Conservation (phyloP, 2,329 filamentous ascomycete species). For the Alternaria sp. region DNA sequence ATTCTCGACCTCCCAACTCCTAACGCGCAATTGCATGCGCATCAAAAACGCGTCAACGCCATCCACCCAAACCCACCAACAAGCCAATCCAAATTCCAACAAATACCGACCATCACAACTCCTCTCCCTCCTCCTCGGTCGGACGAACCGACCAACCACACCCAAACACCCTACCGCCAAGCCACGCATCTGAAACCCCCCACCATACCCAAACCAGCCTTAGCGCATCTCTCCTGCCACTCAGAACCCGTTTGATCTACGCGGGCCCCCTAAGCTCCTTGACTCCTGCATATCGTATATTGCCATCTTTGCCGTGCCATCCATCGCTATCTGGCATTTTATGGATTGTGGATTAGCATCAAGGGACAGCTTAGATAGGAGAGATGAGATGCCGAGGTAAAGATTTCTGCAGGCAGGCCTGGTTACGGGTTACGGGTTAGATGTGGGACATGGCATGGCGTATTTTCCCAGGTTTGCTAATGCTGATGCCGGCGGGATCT, state of each 20-base stretch:
- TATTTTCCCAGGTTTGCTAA: not conserved
- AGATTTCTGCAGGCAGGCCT: not conserved
- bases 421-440: not conserved
- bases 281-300: slow-evolving; percentile 6
- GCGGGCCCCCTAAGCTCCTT: not conserved
- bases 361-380: not conserved
- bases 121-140: not conserved
- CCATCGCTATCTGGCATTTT: not conserved
- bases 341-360: not conserved
- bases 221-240: not conserved
- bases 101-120: not conserved
- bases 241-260: slow-evolving; percentile 16
- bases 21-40: not conserved
- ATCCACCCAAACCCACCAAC: not conserved
- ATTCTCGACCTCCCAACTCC: not conserved
- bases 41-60: not conserved
- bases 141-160: slow-evolving; percentile 4
- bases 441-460: not conserved
- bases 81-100: not conserved
- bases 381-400: not conserved
- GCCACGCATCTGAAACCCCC: slow-evolving; percentile 11
- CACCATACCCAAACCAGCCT: slow-evolving; percentile 1
- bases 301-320: not conserved
- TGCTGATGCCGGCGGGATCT: not conserved
- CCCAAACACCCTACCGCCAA: slow-evolving; percentile 8